Percentiles rank a stretch among this genome's conserved stretches.
Evolutionary conservation across 2,329 filamentous ascomycete species (phyloP).

Genomic region (Penicillium sp.): DNA sequence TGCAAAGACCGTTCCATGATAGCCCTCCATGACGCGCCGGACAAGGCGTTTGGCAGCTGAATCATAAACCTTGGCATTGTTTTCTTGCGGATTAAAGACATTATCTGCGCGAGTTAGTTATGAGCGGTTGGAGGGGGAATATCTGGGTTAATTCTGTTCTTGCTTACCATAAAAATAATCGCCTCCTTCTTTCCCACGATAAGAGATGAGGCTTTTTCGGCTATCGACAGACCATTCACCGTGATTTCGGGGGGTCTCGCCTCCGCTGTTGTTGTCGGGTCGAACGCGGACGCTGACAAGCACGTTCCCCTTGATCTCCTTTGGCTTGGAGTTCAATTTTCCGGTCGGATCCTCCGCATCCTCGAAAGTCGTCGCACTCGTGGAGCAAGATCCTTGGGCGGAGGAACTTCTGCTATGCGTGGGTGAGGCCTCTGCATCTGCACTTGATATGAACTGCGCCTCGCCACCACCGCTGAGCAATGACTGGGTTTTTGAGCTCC

Average conservation of each 20-base stretch:
- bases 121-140: neutral
- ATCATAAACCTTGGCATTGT: slow-evolving; percentile 94
- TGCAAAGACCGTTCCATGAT: slow-evolving; percentile 96
- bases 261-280: slow-evolving; percentile 65
- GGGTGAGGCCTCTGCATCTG: slow-evolving; percentile 71
- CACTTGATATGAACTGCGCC: slow-evolving; percentile 67
- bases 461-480: slow-evolving; percentile 77
- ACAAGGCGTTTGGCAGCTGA: slow-evolving; percentile 90
- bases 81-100: slow-evolving; percentile 89
- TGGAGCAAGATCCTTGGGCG: slow-evolving; percentile 87
- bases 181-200: slow-evolving; percentile 83
- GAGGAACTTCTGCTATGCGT: slow-evolving; percentile 89
- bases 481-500: slow-evolving; percentile 62
- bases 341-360: slow-evolving; percentile 62
- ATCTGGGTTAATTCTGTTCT: neutral
- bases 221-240: slow-evolving; percentile 92
- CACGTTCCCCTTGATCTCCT: slow-evolving; percentile 89
- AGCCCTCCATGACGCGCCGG: slow-evolving; percentile 96
- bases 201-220: slow-evolving; percentile 76
- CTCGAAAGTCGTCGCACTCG: slow-evolving; percentile 84
- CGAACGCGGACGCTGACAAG: slow-evolving; percentile 91
- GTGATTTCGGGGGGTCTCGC: slow-evolving; percentile 62
- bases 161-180: slow-evolving; percentile 84
- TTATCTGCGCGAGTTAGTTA: slow-evolving; percentile 64
- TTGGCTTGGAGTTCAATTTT: slow-evolving; percentile 40